These are phyloP conservation scores for Phytophthora tubulina DNA, from an alignment of 352 stramenopile genomes.

Conservation along the genomic window DNA sequence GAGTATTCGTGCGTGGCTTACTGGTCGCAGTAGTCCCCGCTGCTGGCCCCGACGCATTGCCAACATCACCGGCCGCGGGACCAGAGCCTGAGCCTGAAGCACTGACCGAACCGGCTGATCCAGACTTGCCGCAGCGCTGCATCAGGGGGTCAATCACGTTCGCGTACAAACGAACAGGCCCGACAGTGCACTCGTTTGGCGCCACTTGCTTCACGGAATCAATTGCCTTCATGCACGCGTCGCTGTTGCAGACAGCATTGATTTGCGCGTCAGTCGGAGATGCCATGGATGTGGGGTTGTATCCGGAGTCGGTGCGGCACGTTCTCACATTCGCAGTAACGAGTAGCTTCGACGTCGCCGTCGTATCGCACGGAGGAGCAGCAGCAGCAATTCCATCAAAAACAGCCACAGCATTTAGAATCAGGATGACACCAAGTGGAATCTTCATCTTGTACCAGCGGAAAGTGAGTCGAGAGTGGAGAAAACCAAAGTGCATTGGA, in stretches of 20 bases:
- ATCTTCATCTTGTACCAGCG: constrained; percentile 32
- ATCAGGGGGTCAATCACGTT: constrained; percentile 39
- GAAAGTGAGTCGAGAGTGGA: not conserved
- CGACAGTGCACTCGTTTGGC: constrained; percentile 47
- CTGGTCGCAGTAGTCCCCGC: constrained; percentile 16
- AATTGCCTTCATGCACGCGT: constrained; percentile 41
- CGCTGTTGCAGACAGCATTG: constrained; percentile 41
- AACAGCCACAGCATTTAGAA: constrained; percentile 12
- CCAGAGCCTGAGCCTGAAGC: constrained; percentile 20
- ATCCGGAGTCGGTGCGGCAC: constrained; percentile 44
- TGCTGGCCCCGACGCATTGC: not conserved
- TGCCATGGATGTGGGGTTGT: constrained; percentile 43
- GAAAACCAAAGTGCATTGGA: constrained; percentile 32
- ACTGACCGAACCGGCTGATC: constrained; percentile 9
- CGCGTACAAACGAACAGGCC: constrained; percentile 32
- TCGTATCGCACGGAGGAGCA: constrained; percentile 36
- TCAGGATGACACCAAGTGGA: not conserved
- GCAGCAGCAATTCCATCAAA: constrained; percentile 16
- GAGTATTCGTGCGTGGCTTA: constrained; percentile 11
- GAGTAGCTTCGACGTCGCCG: constrained; percentile 39
- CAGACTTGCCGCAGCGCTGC: constrained; percentile 22
- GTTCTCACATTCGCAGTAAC: constrained; percentile 33
- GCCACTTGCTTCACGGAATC: constrained; percentile 32
- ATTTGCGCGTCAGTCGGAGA: constrained; percentile 39
- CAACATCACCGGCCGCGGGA: constrained; percentile 25